phyloP scores from a whole-genome alignment of 169 alveolate species.

The Plasmodium knowlesi region DNA sequence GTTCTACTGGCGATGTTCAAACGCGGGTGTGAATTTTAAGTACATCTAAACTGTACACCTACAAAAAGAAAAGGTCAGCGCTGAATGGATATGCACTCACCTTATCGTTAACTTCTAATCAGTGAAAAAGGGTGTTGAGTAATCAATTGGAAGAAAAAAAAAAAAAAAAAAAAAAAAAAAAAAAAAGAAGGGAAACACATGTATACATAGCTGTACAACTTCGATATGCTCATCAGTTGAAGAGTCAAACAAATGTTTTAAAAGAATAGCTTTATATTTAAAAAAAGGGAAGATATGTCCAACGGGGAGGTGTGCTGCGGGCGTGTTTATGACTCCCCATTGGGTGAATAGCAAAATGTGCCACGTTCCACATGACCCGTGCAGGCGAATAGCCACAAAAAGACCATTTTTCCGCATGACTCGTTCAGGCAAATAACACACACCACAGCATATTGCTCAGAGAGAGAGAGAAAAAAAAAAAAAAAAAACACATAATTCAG shows the following conservation, averaged over 20 bases:
- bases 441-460: background rate
- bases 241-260: background rate
- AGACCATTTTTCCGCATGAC: background rate
- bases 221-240: background rate
- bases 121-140: background rate
- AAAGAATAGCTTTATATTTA: background rate
- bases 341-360: too few relatives aligned
- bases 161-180: background rate
- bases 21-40: background rate
- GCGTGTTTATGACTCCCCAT: too few relatives aligned
- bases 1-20: background rate
- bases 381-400: background rate
- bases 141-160: background rate
- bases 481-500: background rate
- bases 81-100: background rate
- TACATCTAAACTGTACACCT: background rate
- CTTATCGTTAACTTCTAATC: background rate
- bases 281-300: background rate
- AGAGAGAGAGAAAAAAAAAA: background rate
- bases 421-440: slow-evolving; percentile 10
- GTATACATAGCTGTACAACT: background rate
- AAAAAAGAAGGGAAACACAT: background rate
- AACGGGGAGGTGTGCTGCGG: background rate
- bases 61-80: background rate
- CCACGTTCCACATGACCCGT: background rate